Base-by-base conservation (phyloP, 1,284 basidiomycete genomes). In the Ustilago shanxiensis region DNA sequence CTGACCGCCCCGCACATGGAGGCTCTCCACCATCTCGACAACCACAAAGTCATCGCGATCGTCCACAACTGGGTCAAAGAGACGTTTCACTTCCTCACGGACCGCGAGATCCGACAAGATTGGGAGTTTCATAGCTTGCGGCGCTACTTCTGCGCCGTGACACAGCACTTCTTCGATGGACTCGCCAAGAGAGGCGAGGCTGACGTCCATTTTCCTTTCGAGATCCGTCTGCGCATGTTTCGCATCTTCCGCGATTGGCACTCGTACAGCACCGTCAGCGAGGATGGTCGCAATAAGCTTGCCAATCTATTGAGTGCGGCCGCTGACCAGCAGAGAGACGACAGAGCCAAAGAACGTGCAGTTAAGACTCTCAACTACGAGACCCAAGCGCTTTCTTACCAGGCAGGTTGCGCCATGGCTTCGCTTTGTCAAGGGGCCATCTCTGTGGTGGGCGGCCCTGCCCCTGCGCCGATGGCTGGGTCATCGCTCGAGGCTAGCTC, bases 171-270 rank as follows among this genome's bases (percentile, higher is more conserved):
- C 8, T 95, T 95, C 74, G 92, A 94, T 70, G 92, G 90, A 14
- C 87, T 94, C 18, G 90, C 91, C 6, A 90, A 90, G 47, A 87
- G 93, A 29, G 91, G 87, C 63, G 90, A 92, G 69, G 91, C 91
- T 2, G 93, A 94, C 65, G 89, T 91, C 1, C 93, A 93, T 84
- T 91, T 94, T 60, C 91, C 92, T 4, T 88, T 90, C 9, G 90
- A 93, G 61, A 91, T 92, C 87, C 91, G 94, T 79, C 88, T 95
- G 9, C 90, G 91, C 9, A 88, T 98, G 56, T 97, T 94, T 86
- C 90, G 92, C 51, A 88, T 95, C 47, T 95, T 95, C 81, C 93
- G 95, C 85, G 95, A 96, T 79, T 98, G 95, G 95, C 96, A 95
- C 85, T 91, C 93, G 78, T 89, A 93, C 60, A 94, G 93, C 8